Base-by-base conservation (phyloP, 75 land plant genomes). In the Isoetes taiwanensis region DNA sequence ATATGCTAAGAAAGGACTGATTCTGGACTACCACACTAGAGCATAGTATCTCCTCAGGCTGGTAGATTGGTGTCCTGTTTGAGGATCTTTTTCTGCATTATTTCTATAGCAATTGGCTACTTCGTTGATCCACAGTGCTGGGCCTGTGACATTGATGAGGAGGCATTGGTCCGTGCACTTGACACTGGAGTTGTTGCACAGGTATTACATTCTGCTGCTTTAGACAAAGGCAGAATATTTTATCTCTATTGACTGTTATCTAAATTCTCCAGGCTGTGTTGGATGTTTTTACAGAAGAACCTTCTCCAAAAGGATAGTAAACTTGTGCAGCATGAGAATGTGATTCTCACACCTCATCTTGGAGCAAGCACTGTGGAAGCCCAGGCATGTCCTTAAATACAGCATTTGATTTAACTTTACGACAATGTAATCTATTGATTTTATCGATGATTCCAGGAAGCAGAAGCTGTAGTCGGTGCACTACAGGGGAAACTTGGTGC, bases 381-480 rank as follows among this genome's bases (percentile, higher is more conserved):
- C 21, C 83, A 79, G 82, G 82, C 77, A 38, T 11, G 37, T 16
- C 5, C 29, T 52, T 9, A 20, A 10, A 6, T 48, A 6, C 19
- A 9, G 17, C 12, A 14, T 32, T 17, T n/a, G n/a, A n/a, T n/a
- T n/a, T n/a, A n/a, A n/a, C n/a, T n/a, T n/a, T n/a, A n/a, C n/a
- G n/a, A n/a, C 43, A 24, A 24, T 41, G 43, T 20, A 41, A 41
- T 53, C 56, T 12, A 57, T 30, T 12, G 16, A 9, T 14, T 9
- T 9, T 14, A 9, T 37, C 52, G 10, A 1, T 34, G 14, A 23
- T 52, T 59, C 6, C 58, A 81, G 82, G 85, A 82, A 76, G 85
- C 85, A 39, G 85, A 82, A 41, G 85, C 83, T 63, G 85, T 82
- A 38, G 79, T 72, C 64, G 85, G 85, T 16, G 85, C 85, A 30